These are phyloP conservation scores for Pyrenophora graminea DNA, from an alignment of 2,329 filamentous ascomycete genomes.

Conservation along the genomic window DNA sequence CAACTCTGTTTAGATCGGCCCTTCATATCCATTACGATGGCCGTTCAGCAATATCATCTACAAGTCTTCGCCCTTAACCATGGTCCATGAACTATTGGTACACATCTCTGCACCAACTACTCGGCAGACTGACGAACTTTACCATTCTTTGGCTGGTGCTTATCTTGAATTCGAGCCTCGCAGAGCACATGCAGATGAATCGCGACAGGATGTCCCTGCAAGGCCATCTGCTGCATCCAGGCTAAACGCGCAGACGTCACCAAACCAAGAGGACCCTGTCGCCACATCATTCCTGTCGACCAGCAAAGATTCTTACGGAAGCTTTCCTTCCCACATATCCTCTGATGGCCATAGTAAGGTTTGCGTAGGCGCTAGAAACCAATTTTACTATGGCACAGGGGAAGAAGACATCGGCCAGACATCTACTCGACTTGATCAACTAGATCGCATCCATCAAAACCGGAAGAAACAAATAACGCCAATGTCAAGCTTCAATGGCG, in stretches of 20 bases:
- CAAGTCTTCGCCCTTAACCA: slow-evolving; percentile 14
- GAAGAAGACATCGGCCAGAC: slow-evolving; percentile 14
- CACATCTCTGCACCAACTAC: slow-evolving; percentile 53
- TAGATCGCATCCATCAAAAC: slow-evolving; percentile 32
- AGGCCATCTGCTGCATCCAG: background rate
- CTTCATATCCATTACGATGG: slow-evolving; percentile 11
- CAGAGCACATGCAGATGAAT: background rate
- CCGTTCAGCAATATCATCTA: slow-evolving; percentile 5
- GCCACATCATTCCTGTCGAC: slow-evolving; percentile 13
- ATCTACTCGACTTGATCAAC: slow-evolving; percentile 29
- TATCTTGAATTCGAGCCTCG: slow-evolving; percentile 47
- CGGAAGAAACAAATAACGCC: slow-evolving; percentile 27
- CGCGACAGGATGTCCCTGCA: background rate
- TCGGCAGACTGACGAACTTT: slow-evolving; percentile 49
- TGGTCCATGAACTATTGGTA: slow-evolving; percentile 50
- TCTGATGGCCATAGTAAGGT: slow-evolving; percentile 9
- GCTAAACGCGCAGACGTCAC: background rate
- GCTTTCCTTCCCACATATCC: slow-evolving; percentile 37
- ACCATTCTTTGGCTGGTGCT: slow-evolving; percentile 46
- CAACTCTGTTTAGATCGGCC: slow-evolving; percentile 1
- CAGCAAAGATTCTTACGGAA: slow-evolving; percentile 41
- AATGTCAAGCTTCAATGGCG: slow-evolving; percentile 7
- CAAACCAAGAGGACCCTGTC: background rate
- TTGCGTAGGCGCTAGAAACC: background rate
- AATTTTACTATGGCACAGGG: background rate